phyloP scores from a whole-genome alignment of 257 asterid species.

The Gentiana dahurica region DNA sequence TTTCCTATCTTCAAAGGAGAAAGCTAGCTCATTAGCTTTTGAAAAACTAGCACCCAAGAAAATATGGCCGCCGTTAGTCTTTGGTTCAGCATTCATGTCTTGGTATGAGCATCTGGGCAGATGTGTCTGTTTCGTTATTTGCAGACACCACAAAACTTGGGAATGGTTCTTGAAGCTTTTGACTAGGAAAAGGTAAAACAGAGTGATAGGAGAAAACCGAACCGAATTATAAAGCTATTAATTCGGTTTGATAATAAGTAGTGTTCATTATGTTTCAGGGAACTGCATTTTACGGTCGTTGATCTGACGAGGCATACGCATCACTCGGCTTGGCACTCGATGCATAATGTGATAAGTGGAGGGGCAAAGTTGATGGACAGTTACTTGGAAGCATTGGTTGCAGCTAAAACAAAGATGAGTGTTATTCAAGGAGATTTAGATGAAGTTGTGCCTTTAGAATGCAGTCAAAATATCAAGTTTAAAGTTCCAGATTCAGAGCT shows the following conservation, averaged over 20 bases:
- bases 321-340: constrained; percentile 82
- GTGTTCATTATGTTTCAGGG: constrained; percentile 22
- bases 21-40: constrained; percentile 36
- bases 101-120: constrained; percentile 94
- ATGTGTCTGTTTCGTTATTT: constrained; percentile 50
- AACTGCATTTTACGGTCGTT: constrained; percentile 24
- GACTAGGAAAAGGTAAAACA: constrained; percentile 35
- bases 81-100: constrained; percentile 76
- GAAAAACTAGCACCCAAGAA: constrained; percentile 39
- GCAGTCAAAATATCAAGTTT: constrained; percentile 48
- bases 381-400: constrained; percentile 40
- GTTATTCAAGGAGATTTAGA: constrained; percentile 54
- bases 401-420: constrained; percentile 27
- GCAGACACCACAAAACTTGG: constrained; percentile 65
- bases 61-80: constrained; percentile 66
- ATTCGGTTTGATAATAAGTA: too few relatives aligned
- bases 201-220: too few relatives aligned
- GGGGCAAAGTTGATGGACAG: constrained; percentile 55
- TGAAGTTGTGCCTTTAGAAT: constrained; percentile 53
- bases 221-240: too few relatives aligned
- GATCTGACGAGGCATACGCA: constrained; percentile 71
- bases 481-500: constrained; percentile 41
- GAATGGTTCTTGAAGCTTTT: constrained; percentile 46
- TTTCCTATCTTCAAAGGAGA: constrained; percentile 35
- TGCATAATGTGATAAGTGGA: constrained; percentile 74